Evolutionary conservation across 805 yeast genomes (phyloP).

Genomic region (Yamadazyma takamatsuzukensis): DNA sequence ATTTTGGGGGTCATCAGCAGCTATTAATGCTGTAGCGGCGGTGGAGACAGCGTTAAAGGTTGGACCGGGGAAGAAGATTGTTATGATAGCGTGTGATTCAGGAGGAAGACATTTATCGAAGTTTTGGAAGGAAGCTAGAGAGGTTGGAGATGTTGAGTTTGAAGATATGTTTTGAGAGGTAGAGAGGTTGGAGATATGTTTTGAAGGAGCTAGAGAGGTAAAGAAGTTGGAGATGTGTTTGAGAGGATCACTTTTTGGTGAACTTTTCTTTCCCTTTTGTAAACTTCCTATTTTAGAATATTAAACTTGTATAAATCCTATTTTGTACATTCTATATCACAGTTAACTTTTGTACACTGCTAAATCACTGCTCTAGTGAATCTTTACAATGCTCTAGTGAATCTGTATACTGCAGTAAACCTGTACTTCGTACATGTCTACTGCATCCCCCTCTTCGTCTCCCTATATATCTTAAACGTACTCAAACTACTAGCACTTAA

Average conservation of each 20-base stretch:
- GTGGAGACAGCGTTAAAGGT: constrained; percentile 45
- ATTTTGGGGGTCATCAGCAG: constrained; percentile 91
- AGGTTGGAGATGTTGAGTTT: constrained; percentile 20
- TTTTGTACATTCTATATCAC: no score
- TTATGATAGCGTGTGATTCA: constrained; percentile 87
- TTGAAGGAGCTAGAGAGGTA: not conserved
- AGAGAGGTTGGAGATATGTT: not conserved
- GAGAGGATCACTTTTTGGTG: no score
- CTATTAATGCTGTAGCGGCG: constrained; percentile 91
- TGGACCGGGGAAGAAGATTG: constrained; percentile 63
- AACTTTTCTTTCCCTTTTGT: no score
- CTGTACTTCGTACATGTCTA: no score
- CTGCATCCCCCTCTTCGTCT: constrained; percentile 18
- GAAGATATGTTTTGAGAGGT: not conserved
- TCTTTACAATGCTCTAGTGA: no score
- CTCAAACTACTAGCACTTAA: constrained; percentile 37
- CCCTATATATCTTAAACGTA: constrained; percentile 36
- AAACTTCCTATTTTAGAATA: no score
- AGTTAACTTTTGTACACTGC: no score
- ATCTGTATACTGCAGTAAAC: no score
- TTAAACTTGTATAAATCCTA: no score
- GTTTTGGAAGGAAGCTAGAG: constrained; percentile 77
- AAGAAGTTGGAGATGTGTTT: not conserved
- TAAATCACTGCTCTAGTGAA: no score
- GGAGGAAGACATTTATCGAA: constrained; percentile 88